Percentiles rank a stretch among this genome's conserved stretches.
Conservation (phyloP, 306 rosid genomes). For the Vachellia pachyceras region DNA sequence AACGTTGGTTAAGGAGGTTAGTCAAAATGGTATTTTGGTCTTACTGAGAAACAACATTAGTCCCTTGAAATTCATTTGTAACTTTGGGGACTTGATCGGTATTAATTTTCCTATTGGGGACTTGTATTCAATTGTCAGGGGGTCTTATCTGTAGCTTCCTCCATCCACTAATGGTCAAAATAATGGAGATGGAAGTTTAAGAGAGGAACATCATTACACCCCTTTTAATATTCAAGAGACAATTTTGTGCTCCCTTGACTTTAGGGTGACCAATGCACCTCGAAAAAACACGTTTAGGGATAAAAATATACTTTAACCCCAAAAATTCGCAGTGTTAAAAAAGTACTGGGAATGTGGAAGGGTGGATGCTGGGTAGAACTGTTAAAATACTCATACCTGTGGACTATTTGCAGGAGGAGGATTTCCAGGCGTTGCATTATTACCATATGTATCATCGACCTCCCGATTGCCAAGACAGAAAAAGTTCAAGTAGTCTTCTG, state of each 20-base stretch:
- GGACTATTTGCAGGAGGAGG: constrained; percentile 77
- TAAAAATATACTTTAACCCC: not conserved
- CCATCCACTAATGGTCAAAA: not conserved
- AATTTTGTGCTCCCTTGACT: not conserved
- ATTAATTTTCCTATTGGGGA: not conserved
- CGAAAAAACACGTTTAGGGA: not conserved
- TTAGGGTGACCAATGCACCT: not conserved
- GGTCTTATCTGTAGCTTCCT: not conserved
- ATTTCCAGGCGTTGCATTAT: constrained; percentile 47
- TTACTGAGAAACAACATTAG: not conserved
- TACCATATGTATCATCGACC: constrained; percentile 54
- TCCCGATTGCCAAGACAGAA: constrained; percentile 98
- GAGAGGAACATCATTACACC: not conserved
- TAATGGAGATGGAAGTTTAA: not conserved
- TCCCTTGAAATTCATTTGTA: not conserved
- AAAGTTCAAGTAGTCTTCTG: constrained; percentile 93
- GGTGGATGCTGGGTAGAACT: not conserved
- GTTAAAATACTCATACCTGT: constrained; percentile 57
- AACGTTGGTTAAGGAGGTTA: no score
- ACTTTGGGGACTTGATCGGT: not conserved
- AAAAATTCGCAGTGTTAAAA: constrained; percentile 10
- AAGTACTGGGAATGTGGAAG: constrained; percentile 20
- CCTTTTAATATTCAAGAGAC: not conserved
- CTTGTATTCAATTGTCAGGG: not conserved
- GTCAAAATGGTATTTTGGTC: no score